These are phyloP conservation scores for Elaeis guineensis DNA, from an alignment of 176 grass and related monocot species.

Conservation along the genomic window DNA sequence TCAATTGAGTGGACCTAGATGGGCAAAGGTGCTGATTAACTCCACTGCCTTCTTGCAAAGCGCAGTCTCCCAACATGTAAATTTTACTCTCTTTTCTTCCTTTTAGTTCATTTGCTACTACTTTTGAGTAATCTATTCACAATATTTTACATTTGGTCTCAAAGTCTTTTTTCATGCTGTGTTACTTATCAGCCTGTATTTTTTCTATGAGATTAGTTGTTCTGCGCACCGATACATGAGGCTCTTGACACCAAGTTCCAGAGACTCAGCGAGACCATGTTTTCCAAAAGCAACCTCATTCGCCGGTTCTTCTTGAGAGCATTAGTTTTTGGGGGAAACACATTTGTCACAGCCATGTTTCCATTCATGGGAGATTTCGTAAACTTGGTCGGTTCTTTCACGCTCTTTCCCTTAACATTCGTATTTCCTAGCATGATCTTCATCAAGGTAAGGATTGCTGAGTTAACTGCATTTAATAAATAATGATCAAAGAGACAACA, in stretches of 20 bases:
- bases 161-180: not conserved
- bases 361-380: slow-evolving; percentile 95
- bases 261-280: slow-evolving; percentile 63
- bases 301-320: slow-evolving; percentile 38
- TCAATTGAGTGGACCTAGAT: slow-evolving; percentile 52
- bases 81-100: not conserved
- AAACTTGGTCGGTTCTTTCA: slow-evolving; percentile 79
- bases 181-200: not conserved
- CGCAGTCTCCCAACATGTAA: slow-evolving; percentile 68
- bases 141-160: no score
- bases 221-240: slow-evolving; percentile 71
- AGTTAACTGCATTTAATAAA: no score
- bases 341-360: slow-evolving; percentile 60
- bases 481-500: no score
- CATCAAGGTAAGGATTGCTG: slow-evolving; percentile 38
- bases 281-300: slow-evolving; percentile 60
- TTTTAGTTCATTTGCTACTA: no score
- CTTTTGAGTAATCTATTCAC: no score
- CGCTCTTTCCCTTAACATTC: slow-evolving; percentile 79
- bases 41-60: slow-evolving; percentile 70
- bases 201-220: slow-evolving; percentile 37
- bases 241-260: slow-evolving; percentile 69
- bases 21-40: slow-evolving; percentile 73
- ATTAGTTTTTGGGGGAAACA: slow-evolving; percentile 57
- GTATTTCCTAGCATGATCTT: slow-evolving; percentile 74